A percentile compares a stretch with the other conserved stretches of the same genome.
Conservation (phyloP, 768 basidiomycete genomes). For the Hortiboletus flavorubellus region DNA sequence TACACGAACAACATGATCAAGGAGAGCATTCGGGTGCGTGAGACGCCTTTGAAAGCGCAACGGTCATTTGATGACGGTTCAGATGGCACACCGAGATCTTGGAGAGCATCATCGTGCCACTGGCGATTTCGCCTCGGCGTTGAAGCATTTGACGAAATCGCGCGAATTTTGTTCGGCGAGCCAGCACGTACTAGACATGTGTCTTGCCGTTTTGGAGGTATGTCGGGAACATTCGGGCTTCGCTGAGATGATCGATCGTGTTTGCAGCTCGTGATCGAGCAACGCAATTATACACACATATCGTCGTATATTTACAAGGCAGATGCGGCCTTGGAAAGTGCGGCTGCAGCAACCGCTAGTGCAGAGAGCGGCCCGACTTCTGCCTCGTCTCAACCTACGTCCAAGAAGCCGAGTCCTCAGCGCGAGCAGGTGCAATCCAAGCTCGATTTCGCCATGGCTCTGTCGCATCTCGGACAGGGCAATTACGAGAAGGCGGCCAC, state of each 20-base stretch:
- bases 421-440: conserved; percentile 71
- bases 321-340: conserved; percentile 82
- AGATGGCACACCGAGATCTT: conserved; percentile 92
- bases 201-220: conserved; percentile 78
- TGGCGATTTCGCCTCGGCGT: conserved; percentile 67
- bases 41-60: not conserved
- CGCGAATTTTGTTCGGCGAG: conserved; percentile 91
- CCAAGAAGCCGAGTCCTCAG: conserved; percentile 48
- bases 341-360: conserved; percentile 35
- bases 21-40: conserved; percentile 87
- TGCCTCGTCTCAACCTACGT: conserved; percentile 20
- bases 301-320: conserved; percentile 95
- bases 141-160: conserved; percentile 86
- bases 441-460: conserved; percentile 76
- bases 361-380: conserved; percentile 16
- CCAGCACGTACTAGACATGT: conserved; percentile 93
- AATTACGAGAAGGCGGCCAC: conserved; percentile 81
- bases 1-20: conserved; percentile 98
- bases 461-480: conserved; percentile 68
- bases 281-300: conserved; percentile 81
- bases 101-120: conserved; percentile 71
- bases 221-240: conserved; percentile 4
- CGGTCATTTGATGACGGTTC: not conserved
- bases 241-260: not conserved
- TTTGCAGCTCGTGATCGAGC: conserved; percentile 75